Conservation (phyloP, 23 red algal genomes). For the Gracilaria domingensis region DNA sequence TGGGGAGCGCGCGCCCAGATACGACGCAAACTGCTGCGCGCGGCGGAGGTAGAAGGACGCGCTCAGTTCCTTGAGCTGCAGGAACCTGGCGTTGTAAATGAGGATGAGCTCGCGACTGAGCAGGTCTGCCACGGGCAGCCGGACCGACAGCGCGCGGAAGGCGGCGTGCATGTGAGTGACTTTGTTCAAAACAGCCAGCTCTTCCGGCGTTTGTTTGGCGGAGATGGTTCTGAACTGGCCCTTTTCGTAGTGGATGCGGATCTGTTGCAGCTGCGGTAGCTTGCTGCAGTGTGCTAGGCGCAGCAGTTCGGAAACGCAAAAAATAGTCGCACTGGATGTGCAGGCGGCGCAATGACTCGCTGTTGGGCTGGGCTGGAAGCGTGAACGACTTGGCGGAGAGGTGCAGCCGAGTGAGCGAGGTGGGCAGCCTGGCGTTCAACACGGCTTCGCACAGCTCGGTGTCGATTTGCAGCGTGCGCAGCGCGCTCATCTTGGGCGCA, state of each 20-base stretch:
- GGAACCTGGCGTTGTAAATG: neutral
- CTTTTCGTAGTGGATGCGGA: neutral
- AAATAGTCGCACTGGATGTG: neutral
- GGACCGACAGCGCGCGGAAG: neutral
- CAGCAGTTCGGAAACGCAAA: neutral
- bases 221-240: neutral
- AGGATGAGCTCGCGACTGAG: neutral
- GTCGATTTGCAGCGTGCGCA: neutral
- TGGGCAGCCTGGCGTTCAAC: neutral
- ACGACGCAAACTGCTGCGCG: neutral
- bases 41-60: neutral
- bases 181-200: neutral
- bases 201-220: neutral
- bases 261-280: neutral
- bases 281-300: neutral
- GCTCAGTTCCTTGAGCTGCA: neutral
- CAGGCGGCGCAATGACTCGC: neutral
- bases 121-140: neutral
- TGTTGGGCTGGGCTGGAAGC: neutral
- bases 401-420: neutral
- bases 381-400: neutral
- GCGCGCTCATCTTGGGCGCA: neutral
- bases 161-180: neutral
- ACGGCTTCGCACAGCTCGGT: neutral
- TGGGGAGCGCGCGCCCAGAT: neutral